phyloP scores from a whole-genome alignment of 2,329 filamentous ascomycete species.

The Aspergillus piperis region DNA sequence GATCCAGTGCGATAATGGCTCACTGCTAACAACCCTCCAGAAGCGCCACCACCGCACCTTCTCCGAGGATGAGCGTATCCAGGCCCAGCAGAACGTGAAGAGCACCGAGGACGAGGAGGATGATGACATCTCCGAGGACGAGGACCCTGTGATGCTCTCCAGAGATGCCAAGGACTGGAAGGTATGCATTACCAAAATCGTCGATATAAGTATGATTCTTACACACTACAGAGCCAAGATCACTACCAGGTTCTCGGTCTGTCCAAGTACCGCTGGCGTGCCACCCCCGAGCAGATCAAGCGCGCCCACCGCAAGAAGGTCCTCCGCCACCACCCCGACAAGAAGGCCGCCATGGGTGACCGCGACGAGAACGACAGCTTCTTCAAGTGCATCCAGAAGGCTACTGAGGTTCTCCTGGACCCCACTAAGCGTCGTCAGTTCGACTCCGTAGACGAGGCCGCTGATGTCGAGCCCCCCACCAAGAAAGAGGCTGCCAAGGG shows the following conservation, averaged over 20 bases:
- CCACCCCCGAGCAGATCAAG: constrained; percentile 98
- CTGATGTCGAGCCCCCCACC: constrained; percentile 85
- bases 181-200: constrained; percentile 53
- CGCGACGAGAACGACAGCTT: constrained; percentile 89
- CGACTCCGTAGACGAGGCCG: constrained; percentile 93
- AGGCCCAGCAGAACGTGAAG: constrained; percentile 92
- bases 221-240: constrained; percentile 71
- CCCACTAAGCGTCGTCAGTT: constrained; percentile 91
- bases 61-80: constrained; percentile 96
- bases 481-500: constrained; percentile 87
- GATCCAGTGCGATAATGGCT: not conserved
- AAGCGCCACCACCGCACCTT: constrained; percentile 95
- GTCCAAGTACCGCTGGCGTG: constrained; percentile 86
- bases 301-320: constrained; percentile 99
- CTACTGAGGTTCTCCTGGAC: constrained; percentile 89
- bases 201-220: constrained; percentile 8
- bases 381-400: constrained; percentile 99
- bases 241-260: constrained; percentile 96
- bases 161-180: constrained; percentile 99
- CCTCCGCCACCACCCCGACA: constrained; percentile 96
- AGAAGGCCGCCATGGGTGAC: constrained; percentile 88
- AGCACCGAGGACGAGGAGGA: constrained; percentile 90
- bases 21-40: constrained; percentile 37
- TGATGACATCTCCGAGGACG: constrained; percentile 87
- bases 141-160: constrained; percentile 88